A percentile compares a stretch with the other conserved stretches of the same genome.
Conservation (phyloP, 1,284 basidiomycete genomes). For the Chalciporus sp. region DNA sequence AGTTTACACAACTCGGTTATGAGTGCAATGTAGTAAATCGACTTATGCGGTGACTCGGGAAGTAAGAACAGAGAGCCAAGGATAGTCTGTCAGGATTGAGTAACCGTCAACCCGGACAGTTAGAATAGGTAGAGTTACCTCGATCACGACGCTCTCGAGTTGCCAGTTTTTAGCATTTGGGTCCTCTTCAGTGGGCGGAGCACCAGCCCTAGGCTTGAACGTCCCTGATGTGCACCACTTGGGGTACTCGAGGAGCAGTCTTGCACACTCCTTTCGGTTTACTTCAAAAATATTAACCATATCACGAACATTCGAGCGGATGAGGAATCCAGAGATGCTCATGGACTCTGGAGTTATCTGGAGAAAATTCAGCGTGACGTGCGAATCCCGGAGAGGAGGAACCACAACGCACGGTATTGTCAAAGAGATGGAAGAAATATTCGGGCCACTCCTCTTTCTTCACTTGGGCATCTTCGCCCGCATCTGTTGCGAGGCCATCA, state of each 20-base stretch:
- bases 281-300: constrained; percentile 92
- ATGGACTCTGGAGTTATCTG: constrained; percentile 78
- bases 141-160: constrained; percentile 78
- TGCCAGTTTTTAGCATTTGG: constrained; percentile 70
- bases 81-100: constrained; percentile 54
- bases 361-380: constrained; percentile 6
- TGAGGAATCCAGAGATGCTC: constrained; percentile 77
- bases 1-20: constrained; percentile 95
- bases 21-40: constrained; percentile 86
- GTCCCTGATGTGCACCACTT: constrained; percentile 85
- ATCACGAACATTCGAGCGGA: constrained; percentile 81
- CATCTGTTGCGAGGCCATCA: constrained; percentile 64
- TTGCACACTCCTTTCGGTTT: constrained; percentile 94
- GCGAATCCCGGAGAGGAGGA: background rate
- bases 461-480: constrained; percentile 63
- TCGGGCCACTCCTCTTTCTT: constrained; percentile 83
- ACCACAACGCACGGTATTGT: constrained; percentile 63
- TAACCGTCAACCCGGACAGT: background rate
- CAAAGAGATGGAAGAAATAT: constrained; percentile 74
- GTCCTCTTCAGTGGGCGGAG: constrained; percentile 50
- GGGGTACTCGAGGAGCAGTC: constrained; percentile 84
- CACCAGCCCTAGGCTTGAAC: constrained; percentile 74
- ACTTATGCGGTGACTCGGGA: constrained; percentile 76
- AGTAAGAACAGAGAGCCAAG: constrained; percentile 78
- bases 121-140: constrained; percentile 47